A percentile compares a stretch with the other conserved stretches of the same genome.
These are phyloP conservation scores for Dothideomycetidae sp. DNA, from an alignment of 2,329 filamentous ascomycete genomes.

Conservation along the genomic window DNA sequence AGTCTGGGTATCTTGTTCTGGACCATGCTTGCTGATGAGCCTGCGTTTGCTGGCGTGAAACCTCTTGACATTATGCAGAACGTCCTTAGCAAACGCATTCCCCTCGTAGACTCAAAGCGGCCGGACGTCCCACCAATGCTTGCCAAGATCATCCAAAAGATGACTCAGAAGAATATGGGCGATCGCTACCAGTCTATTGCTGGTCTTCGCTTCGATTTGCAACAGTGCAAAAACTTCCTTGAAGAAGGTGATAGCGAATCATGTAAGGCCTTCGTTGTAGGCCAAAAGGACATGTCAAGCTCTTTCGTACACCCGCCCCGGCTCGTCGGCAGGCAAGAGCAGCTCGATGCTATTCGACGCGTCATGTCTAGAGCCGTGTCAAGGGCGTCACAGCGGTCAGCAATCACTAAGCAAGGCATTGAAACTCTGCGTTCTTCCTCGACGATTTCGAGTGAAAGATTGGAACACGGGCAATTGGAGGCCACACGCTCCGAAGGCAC, in stretches of 20 bases:
- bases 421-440: constrained; percentile 37
- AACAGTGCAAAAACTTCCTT: constrained; percentile 58
- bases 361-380: constrained; percentile 65
- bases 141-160: constrained; percentile 73
- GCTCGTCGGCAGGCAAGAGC: constrained; percentile 66
- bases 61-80: constrained; percentile 86
- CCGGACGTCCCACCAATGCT: constrained; percentile 75
- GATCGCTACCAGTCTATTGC: constrained; percentile 84
- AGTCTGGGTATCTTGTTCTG: constrained; percentile 81
- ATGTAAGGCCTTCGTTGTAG: constrained; percentile 61
- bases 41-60: constrained; percentile 64
- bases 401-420: constrained; percentile 27
- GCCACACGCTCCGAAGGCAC: constrained; percentile 36
- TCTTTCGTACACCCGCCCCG: constrained; percentile 74
- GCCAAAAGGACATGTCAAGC: constrained; percentile 74
- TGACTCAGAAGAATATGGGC: constrained; percentile 74
- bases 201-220: constrained; percentile 68
- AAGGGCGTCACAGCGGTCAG: constrained; percentile 35
- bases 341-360: constrained; percentile 54
- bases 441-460: constrained; percentile 18
- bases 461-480: constrained; percentile 17
- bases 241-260: constrained; percentile 58
- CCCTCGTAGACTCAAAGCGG: constrained; percentile 59
- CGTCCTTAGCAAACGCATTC: constrained; percentile 65
- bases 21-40: constrained; percentile 64